Percentiles rank a stretch among this genome's conserved stretches.
These are phyloP conservation scores for Mortierella sp. DNA, from an alignment of 371 early-diverging fungal genomes.

Conservation along the genomic window DNA sequence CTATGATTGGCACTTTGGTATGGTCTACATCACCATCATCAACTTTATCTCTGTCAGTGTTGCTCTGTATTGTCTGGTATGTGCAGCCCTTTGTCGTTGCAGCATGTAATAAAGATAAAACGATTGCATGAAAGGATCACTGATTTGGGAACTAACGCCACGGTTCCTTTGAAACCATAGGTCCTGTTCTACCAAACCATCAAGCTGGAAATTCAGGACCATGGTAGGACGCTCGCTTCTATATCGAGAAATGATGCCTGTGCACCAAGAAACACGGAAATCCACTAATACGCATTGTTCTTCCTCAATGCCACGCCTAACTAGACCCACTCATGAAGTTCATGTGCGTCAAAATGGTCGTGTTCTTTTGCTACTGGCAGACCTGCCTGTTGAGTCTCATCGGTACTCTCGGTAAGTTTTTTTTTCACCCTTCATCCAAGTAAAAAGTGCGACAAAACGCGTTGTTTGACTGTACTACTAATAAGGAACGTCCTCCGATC, in stretches of 20 bases:
- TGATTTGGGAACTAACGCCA: background rate
- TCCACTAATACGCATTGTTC: too few relatives aligned
- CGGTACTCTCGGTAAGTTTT: conserved; percentile 30
- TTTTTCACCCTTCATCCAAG: too few relatives aligned
- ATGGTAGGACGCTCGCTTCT: conserved; percentile 13
- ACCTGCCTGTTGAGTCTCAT: conserved; percentile 22
- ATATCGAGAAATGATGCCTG: too few relatives aligned
- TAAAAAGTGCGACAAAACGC: too few relatives aligned
- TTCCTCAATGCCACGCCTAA: too few relatives aligned
- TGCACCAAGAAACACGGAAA: too few relatives aligned
- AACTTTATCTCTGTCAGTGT: conserved; percentile 54
- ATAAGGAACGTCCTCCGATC: too few relatives aligned
- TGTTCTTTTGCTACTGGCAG: conserved; percentile 51
- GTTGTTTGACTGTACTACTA: too few relatives aligned
- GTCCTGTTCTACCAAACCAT: conserved; percentile 62
- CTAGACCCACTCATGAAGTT: conserved; percentile 47
- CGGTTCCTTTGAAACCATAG: background rate
- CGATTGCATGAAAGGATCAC: background rate
- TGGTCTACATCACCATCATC: conserved; percentile 67
- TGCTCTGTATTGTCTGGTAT: conserved; percentile 53
- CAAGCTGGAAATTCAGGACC: conserved; percentile 56
- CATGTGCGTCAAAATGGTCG: conserved; percentile 45
- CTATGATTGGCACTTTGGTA: conserved; percentile 66
- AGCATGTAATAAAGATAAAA: background rate
- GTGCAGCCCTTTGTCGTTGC: background rate